A percentile compares a stretch with the other conserved stretches of the same genome.
These are phyloP conservation scores for Aspergillus versicolor DNA, from an alignment of 2,329 filamentous ascomycete genomes.

Conservation along the genomic window DNA sequence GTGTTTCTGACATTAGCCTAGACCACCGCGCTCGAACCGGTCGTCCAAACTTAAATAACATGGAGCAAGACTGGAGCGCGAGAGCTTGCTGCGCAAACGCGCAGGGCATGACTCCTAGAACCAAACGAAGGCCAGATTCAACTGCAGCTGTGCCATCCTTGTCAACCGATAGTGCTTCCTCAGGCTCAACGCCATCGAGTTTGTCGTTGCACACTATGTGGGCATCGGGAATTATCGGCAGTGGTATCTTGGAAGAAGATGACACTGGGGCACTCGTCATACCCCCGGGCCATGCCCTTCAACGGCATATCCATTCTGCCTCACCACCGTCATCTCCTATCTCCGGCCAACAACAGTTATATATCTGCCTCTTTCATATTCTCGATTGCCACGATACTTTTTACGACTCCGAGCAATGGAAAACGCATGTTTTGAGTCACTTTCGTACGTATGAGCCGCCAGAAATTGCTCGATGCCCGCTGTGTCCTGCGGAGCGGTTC, in stretches of 20 bases:
- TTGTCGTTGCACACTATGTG: constrained; percentile 32
- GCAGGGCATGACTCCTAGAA: not conserved
- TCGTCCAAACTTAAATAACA: not conserved
- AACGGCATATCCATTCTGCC: constrained; percentile 5
- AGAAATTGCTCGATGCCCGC: constrained; percentile 42
- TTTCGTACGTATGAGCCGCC: constrained; percentile 44
- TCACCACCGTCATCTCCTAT: constrained; percentile 4
- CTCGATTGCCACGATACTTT: constrained; percentile 44
- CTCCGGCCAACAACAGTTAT: constrained; percentile 18
- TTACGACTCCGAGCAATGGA: constrained; percentile 40
- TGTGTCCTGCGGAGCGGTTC: constrained; percentile 34
- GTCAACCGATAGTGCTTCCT: constrained; percentile 28
- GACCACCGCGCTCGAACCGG: not conserved
- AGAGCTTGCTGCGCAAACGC: not conserved
- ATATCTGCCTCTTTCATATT: constrained; percentile 46
- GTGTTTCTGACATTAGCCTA: constrained; percentile 3
- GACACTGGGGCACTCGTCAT: constrained; percentile 31
- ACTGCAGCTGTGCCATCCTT: constrained; percentile 31
- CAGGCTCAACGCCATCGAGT: constrained; percentile 26
- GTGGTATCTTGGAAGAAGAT: constrained; percentile 28
- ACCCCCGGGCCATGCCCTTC: constrained; percentile 15
- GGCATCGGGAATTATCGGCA: constrained; percentile 22
- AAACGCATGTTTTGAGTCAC: constrained; percentile 46
- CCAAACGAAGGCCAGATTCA: constrained; percentile 15
- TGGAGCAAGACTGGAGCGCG: constrained; percentile 1